Evolutionary conservation across 805 yeast genomes (phyloP), one percentile per base, ranked within the genome.

Genomic region (Candida nemodendra): DNA sequence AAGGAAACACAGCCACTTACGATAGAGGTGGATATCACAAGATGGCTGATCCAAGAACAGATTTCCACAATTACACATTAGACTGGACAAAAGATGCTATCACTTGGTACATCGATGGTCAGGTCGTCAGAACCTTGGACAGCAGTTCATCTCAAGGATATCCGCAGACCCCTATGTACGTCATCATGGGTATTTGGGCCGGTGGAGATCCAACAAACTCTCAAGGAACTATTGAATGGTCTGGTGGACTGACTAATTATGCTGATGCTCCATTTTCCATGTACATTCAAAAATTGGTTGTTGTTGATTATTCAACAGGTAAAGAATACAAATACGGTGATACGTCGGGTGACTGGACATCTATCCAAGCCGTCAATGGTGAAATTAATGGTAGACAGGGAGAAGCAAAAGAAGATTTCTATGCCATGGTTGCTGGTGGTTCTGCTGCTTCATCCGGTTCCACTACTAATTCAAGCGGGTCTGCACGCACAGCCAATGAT

Each of bases 161-260:
- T 61, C 97, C 97, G 29, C 95, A 89, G 65, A 68, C 88, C n/a
- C 97, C 97, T 33, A 86, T 89, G 90, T 72, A 66, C 47, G 57
- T 84, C 9, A 71, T 66, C 56, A 66, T 77, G 44, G 91, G 93
- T 47, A 64, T 79, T 22, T 84, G 93, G 91, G 89, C 89, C 4
- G 91, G 90, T 52, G 93, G 93, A 57, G 89, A 83, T 59, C 66
- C 84, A 19, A 50, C 66, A 18, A 82, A 82, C 51, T 66, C 70
- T 5, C 66, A 66, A 26, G 91, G 91, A 34, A 82, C 90, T 2
- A 81, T 84, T 40, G 78, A 77, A 53, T 84, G 93, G 93, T 88
- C 91, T 4, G 91, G 91, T 41, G 95, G 95, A 39, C 41, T 49
- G 14, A 78, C 88, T 11, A 81, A 84, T 55, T 83, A 78, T 54